phyloP scores from a whole-genome alignment of 2,329 filamentous ascomycete genomes.

The Scedosporium boydii region DNA sequence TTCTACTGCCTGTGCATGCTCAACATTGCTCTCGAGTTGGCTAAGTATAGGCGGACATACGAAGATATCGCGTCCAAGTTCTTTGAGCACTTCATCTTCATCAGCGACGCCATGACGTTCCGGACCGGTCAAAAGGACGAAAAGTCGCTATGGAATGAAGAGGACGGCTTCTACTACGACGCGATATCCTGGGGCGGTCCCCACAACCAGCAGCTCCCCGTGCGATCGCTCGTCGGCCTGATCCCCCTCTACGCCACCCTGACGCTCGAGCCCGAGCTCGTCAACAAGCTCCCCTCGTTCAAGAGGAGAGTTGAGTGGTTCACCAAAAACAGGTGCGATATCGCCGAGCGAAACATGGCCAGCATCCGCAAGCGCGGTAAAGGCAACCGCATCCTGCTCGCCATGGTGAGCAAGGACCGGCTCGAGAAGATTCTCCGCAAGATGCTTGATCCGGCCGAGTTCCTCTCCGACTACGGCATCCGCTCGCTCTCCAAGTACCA shows the following conservation, averaged over 20 bases:
- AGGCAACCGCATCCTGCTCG: conserved; percentile 76
- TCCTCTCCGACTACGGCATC: conserved; percentile 82
- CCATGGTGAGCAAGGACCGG: conserved; percentile 88
- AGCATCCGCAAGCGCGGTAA: conserved; percentile 87
- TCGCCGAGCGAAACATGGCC: conserved; percentile 89
- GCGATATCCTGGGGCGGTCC: conserved; percentile 94
- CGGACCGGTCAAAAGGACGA: conserved; percentile 60
- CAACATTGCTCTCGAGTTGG: conserved; percentile 89
- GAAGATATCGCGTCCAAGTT: conserved; percentile 98
- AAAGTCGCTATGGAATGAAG: conserved; percentile 88
- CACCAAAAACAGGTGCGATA: conserved; percentile 73
- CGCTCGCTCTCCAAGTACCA: conserved; percentile 88
- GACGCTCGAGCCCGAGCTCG: conserved; percentile 85
- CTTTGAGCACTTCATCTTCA: conserved; percentile 97
- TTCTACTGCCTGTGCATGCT: conserved; percentile 96
- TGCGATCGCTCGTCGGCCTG: conserved; percentile 83
- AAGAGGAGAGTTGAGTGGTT: conserved; percentile 94
- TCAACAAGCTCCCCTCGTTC: conserved; percentile 86
- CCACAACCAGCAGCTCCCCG: conserved; percentile 85
- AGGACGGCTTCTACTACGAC: conserved; percentile 97
- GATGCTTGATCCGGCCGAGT: conserved; percentile 92
- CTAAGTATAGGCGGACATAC: conserved; percentile 89
- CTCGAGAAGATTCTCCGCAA: conserved; percentile 78
- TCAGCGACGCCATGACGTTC: conserved; percentile 94
- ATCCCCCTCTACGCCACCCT: conserved; percentile 90